These are phyloP conservation scores for Aspergillus awamori DNA, from an alignment of 2,329 filamentous ascomycete species.

Conservation along the genomic window DNA sequence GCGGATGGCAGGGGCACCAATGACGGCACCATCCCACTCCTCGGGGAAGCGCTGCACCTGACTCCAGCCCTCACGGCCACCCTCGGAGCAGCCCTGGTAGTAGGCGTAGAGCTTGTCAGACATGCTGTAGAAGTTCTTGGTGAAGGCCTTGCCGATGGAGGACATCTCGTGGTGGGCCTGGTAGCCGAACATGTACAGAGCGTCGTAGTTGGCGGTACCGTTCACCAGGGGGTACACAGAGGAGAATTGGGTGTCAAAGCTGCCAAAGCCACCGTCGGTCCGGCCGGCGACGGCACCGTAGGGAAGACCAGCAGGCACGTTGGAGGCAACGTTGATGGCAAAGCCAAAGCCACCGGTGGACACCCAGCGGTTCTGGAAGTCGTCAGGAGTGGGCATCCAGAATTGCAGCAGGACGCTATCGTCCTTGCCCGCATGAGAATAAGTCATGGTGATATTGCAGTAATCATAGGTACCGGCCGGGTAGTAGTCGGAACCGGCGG, in stretches of 20 bases:
- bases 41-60: conserved; percentile 56
- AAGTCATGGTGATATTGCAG: conserved; percentile 53
- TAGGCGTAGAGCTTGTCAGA: conserved; percentile 46
- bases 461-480: conserved; percentile 27
- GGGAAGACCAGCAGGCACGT: conserved; percentile 8
- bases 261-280: conserved; percentile 7
- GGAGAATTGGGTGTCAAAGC: conserved; percentile 6
- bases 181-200: conserved; percentile 43
- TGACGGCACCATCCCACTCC: conserved; percentile 51
- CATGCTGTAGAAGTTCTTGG: conserved; percentile 43
- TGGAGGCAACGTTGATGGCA: conserved; percentile 41
- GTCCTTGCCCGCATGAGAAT: conserved; percentile 47
- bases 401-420: conserved; percentile 44
- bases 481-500: conserved; percentile 15
- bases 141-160: conserved; percentile 49
- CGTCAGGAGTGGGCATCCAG: conserved; percentile 48
- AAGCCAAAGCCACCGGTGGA: conserved; percentile 52
- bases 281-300: conserved; percentile 8
- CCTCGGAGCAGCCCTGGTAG: conserved; percentile 59
- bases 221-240: conserved; percentile 5
- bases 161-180: conserved; percentile 57
- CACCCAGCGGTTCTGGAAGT: conserved; percentile 53
- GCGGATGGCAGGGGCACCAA: conserved; percentile 53
- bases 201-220: conserved; percentile 7
- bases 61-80: conserved; percentile 55